Evolutionary conservation across 305 asterid species (phyloP), one percentile per base, ranked within the genome.

Genomic region (Fraxinus floribunda): DNA sequence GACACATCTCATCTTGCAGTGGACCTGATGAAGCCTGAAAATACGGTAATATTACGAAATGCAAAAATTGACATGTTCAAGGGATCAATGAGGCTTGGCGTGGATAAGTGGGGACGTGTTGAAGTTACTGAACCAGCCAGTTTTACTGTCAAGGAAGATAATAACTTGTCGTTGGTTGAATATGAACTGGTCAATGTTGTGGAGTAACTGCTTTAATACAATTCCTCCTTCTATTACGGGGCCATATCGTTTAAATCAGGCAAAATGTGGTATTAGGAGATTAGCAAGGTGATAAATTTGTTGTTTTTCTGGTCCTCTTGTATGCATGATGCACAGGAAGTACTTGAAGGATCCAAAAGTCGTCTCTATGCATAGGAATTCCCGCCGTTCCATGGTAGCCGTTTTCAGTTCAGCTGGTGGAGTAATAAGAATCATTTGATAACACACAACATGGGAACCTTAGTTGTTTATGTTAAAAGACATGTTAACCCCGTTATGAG

Each of bases 81-180:
- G 85, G 91, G 90, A 36, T 87, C 91, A 22, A 89, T 89, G 91
- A 89, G 91, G 82, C 90, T 89, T 76, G 91, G 88, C 13, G 91
- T 89, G 49, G 91, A 88, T 79, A 88, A 88, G 79, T 88, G 91
- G 91, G 91, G 91, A 16, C 91, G 86, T 83, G 90, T 87, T n/a
- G 91, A 89, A 84, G 86, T 86, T 57, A 81, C 90, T 9, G 91
- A 89, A 35, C 84, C 89, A 8, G 91, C 90, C 11, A 78, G 73
- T 7, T 89, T 89, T 83, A 85, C 88, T n/a, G 91, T 89, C 84
- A 89, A 85, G 79, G 91, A 89, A 84, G 91, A 89, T 30, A 89
- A 87, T 36, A 87, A 89, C 62, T 89, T 89, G 38, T 89, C 91
- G 0, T 84, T 89, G 20, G 85, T 89, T 26, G 90, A 89, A 74